Conservation (phyloP, 192 early-diverging fungal genomes). For the Coemansia sp. region DNA sequence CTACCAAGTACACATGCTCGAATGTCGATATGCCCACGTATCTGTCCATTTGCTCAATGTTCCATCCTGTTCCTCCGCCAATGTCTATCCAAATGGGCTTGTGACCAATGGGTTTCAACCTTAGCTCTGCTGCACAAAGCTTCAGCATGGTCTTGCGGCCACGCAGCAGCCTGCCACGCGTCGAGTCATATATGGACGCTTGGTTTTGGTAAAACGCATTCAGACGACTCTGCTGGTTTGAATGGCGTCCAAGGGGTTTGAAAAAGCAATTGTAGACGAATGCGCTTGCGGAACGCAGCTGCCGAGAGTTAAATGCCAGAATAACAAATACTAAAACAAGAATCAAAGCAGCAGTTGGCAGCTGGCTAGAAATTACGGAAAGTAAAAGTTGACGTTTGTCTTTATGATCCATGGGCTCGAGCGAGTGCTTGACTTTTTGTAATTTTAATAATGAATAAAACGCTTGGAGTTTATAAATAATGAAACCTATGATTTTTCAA, state of each 20-base stretch:
- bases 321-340: not conserved
- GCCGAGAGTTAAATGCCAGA: not conserved
- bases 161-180: slow-evolving; percentile 66
- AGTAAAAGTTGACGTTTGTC: too few species aligned
- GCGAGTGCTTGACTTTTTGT: too few species aligned
- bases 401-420: too few species aligned
- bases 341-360: not conserved
- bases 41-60: slow-evolving; percentile 73
- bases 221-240: slow-evolving; percentile 67
- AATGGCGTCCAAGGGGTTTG: slow-evolving; percentile 62
- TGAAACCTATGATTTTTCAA: too few species aligned
- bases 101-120: slow-evolving; percentile 17
- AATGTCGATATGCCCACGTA: slow-evolving; percentile 73
- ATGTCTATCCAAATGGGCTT: slow-evolving; percentile 62
- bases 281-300: not conserved
- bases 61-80: slow-evolving; percentile 71
- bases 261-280: slow-evolving; percentile 77
- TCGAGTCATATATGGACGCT: slow-evolving; percentile 75
- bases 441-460: too few species aligned
- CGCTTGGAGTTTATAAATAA: too few species aligned
- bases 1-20: slow-evolving; percentile 73
- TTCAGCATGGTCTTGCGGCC: slow-evolving; percentile 78
- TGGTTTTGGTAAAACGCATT: slow-evolving; percentile 81
- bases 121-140: slow-evolving; percentile 75
- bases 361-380: too few species aligned